phyloP scores from a whole-genome alignment of 2,329 filamentous ascomycete species.

The Falciphora oryzae region DNA sequence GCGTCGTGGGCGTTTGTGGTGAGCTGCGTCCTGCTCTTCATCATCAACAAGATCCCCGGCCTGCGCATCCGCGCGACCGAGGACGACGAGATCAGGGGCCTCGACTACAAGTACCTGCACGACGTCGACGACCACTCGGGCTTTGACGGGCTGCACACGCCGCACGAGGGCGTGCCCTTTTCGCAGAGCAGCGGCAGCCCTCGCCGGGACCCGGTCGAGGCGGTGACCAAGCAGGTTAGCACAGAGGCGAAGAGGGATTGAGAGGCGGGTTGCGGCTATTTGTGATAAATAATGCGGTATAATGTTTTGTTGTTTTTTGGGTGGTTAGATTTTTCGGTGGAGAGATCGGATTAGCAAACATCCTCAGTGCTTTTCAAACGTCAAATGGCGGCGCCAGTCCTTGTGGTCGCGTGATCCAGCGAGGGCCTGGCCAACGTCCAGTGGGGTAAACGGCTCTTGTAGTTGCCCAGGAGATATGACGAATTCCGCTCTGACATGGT shows the following conservation, averaged over 20 bases:
- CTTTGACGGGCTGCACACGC: background rate
- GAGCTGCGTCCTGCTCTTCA: slow-evolving; percentile 44
- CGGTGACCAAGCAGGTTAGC: background rate
- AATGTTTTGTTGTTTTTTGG: too few species aligned
- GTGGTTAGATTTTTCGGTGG: too few species aligned
- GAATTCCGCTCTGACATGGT: too few species aligned
- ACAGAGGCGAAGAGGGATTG: background rate
- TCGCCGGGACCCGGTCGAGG: background rate
- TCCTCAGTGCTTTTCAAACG: too few species aligned
- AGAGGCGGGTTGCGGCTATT: background rate
- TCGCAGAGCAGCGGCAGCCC: background rate
- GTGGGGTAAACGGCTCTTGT: too few species aligned
- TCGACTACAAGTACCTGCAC: slow-evolving; percentile 31
- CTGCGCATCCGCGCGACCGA: slow-evolving; percentile 48
- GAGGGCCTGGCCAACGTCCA: too few species aligned
- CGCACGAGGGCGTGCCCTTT: background rate
- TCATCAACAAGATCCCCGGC: slow-evolving; percentile 53
- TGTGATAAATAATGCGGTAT: too few species aligned
- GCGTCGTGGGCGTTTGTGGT: slow-evolving; percentile 49
- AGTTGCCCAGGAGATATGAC: too few species aligned
- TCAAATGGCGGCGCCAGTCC: too few species aligned
- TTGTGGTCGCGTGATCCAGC: too few species aligned
- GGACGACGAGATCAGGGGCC: slow-evolving; percentile 46
- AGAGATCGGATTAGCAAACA: too few species aligned
- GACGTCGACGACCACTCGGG: background rate